Evolutionary conservation across 352 stramenopile species (phyloP), one percentile per base, ranked within the genome.

Genomic region (Globisporangium okanoganense): DNA sequence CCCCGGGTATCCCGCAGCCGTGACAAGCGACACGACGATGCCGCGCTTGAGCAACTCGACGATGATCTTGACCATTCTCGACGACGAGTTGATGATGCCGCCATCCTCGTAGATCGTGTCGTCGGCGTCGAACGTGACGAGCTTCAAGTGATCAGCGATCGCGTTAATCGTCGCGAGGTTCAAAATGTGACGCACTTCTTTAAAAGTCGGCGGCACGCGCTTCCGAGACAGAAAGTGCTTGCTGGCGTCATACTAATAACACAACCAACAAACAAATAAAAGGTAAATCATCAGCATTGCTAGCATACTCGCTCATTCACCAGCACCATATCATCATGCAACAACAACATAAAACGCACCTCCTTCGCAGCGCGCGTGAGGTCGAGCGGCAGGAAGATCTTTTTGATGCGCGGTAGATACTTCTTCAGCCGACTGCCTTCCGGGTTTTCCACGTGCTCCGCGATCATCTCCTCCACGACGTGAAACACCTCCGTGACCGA

Each of bases 51-150:
- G 61, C 49, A 95, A 61, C 49, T 82, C 71, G 25, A 89, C 71
- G 47, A 95, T 88, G 57, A 92, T 63, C 27, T 61, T 66, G 52
- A 93, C 78, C 82, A 95, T 95, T 18, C 67, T 64, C 12, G 84
- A 92, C 29, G 60, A 73, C 49, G 77, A 71, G 43, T 70, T 81
- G 65, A 94, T 90, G 29, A 64, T 87, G 9, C 83, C 83, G 50
- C 86, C 86, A 56, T 95, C 86, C 54, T 88, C 80, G 71, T 95
- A 95, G 69, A 93, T 92, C 29, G 86, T 95, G 61, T 93, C 86
- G 36, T 95, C 86, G 43, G 86, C 86, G 67, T 95, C 86, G 47
- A 95, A 91, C 18, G 83, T 93, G 24, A 95, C 80, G 53, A 95
- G 80, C 64, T 92, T 91, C 44, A 95, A 60, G 35, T 89, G 79